Conservation (phyloP, 176 grass and related monocot species). For the Carex scoparia region DNA sequence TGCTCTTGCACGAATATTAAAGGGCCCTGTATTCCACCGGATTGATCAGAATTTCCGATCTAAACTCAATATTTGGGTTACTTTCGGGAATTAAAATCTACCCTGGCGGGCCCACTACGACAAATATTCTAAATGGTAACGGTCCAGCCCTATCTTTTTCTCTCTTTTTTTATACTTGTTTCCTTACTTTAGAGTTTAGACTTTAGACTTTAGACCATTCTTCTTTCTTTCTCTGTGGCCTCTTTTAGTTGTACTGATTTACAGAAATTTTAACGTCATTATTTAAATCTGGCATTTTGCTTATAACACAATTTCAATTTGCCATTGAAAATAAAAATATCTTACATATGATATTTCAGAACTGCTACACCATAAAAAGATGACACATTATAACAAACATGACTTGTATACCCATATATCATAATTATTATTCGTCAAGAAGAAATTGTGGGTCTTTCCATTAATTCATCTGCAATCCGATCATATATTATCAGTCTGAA, state of each 20-base stretch:
- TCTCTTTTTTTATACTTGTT: not conserved
- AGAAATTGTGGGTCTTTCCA: not conserved
- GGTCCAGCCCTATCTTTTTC: not conserved
- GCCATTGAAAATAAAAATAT: not conserved
- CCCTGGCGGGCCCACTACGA: not conserved
- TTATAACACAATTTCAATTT: not conserved
- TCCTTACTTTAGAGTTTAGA: not conserved
- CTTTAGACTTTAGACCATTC: not conserved
- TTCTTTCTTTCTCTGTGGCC: not conserved
- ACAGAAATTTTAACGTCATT: not conserved
- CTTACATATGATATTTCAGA: not conserved
- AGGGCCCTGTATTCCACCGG: no score
- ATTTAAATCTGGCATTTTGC: not conserved
- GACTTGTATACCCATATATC: not conserved
- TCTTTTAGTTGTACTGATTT: not conserved
- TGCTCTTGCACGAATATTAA: not conserved
- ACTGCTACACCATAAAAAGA: not conserved
- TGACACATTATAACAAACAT: not conserved
- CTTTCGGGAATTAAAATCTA: no score
- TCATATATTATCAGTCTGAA: no score
- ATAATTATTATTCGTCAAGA: not conserved
- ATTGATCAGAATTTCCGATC: no score
- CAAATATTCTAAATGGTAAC: slow-evolving; percentile 1
- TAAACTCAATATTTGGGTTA: no score
- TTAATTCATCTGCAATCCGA: not conserved